phyloP scores from a whole-genome alignment of 108 stramenopile genomes.

The Hondaea fermentalgiana region DNA sequence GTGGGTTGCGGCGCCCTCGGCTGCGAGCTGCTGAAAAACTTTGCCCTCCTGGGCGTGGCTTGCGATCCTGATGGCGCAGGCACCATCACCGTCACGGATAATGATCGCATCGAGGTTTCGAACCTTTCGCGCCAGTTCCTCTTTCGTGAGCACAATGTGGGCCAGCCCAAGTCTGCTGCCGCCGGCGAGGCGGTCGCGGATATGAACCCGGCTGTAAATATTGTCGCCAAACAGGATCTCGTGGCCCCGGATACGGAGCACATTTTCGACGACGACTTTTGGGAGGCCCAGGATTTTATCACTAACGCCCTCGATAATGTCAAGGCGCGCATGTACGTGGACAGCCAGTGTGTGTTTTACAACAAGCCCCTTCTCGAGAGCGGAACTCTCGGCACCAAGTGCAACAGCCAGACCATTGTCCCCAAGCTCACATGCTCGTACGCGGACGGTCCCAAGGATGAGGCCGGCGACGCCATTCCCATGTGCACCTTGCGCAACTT shows the following conservation, averaged over 20 bases:
- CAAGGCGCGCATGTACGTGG: conserved; percentile 65
- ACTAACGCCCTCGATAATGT: conserved; percentile 81
- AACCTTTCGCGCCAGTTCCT: conserved; percentile 75
- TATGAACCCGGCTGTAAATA: conserved; percentile 66
- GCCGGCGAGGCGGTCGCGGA: conserved; percentile 59
- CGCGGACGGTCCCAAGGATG: conserved; percentile 64
- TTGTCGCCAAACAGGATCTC: conserved; percentile 58
- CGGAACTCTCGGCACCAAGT: conserved; percentile 70
- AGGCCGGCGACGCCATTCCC: conserved; percentile 67
- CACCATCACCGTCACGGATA: conserved; percentile 65
- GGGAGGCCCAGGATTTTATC: conserved; percentile 64
- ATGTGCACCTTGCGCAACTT: conserved; percentile 78
- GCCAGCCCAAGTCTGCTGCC: conserved; percentile 63
- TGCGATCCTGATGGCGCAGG: conserved; percentile 57
- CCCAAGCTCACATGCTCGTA: conserved; percentile 68
- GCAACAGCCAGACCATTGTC: conserved; percentile 60
- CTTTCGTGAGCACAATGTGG: conserved; percentile 73
- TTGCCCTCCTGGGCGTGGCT: conserved; percentile 65
- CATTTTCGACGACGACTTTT: conserved; percentile 67
- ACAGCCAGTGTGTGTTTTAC: conserved; percentile 66
- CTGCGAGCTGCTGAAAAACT: conserved; percentile 76
- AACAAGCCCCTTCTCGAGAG: conserved; percentile 70
- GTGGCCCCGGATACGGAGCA: conserved; percentile 65
- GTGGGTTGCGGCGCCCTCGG: conserved; percentile 77
- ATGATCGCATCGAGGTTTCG: conserved; percentile 71